Base-by-base conservation (phyloP, 805 yeast genomes). In the Cyberlindnera americana region DNA sequence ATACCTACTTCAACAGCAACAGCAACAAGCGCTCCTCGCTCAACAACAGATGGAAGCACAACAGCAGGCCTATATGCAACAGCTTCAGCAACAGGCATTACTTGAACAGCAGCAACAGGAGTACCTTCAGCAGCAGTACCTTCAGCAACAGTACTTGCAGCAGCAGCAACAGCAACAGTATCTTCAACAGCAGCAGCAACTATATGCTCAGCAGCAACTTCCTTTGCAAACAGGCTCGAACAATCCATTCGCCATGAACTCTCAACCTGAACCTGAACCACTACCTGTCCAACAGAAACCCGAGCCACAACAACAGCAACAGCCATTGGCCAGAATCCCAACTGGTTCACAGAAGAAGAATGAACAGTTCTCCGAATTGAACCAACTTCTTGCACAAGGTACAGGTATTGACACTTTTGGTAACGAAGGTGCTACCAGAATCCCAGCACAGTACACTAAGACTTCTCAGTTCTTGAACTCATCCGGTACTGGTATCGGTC, bases 381-480 rank as follows among this genome's bases (percentile, higher is more conserved):
- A 89, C 65, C 73, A 75, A 38, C 69, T 90, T 39, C 68, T 91
- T 48, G 87, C 93, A 11, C 76, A 78, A 31, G 97, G 96, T 21
- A 86, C 95, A 0, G 97, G 96, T 23, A 70, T 88, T 41, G 99
- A 90, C 65, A 90, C 97, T 0, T 93, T 86, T 61, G 95, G 95
- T 59, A 88, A 87, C 62, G 79, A 83, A 14, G 95, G 95, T 39
- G 81, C 78, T 16, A 61, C 78, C 7, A 80, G 96, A 66, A 76
- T 91, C 40, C 96, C 98, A 3, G 95, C 95, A 33, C 97, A 91
- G 57, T 91, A 85, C 60, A 91, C 97, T 2, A 77, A 75, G 49
- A 80, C 93, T 3, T 80, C 82, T 5, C 81, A 77, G 14, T 89
- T 90, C 59, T 73, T 91, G 53, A 88, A 85, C 62, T 85, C 96